These are phyloP conservation scores for Botryotinia convoluta DNA, from an alignment of 2,329 filamentous ascomycete species.

Conservation along the genomic window DNA sequence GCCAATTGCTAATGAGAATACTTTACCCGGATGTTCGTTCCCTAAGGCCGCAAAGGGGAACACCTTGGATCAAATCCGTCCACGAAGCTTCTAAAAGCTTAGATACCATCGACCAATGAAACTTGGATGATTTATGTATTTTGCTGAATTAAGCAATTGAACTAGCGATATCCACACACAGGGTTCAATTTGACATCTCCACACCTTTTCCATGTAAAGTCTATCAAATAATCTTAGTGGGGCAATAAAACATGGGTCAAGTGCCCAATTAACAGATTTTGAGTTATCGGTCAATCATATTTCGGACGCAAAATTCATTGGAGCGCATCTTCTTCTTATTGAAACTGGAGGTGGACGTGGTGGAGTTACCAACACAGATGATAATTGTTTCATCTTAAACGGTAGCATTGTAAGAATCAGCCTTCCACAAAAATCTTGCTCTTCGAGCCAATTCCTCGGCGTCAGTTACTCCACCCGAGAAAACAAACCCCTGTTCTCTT, in stretches of 20 bases:
- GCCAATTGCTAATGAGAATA: background rate
- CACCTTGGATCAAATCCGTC: background rate
- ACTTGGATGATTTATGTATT: background rate
- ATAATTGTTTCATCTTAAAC: background rate
- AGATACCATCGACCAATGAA: slow-evolving; percentile 27
- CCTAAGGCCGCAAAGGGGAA: background rate
- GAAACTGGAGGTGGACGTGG: background rate
- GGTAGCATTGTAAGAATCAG: slow-evolving; percentile 15
- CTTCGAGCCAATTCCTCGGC: slow-evolving; percentile 16
- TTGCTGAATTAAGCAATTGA: background rate
- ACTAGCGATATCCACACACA: background rate
- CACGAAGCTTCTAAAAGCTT: background rate
- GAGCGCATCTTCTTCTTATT: background rate
- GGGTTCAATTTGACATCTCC: background rate
- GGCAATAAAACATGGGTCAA: background rate
- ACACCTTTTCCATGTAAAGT: background rate
- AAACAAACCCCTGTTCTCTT: slow-evolving; percentile 22
- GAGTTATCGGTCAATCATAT: background rate
- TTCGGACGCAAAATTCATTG: background rate
- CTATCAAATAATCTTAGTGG: background rate
- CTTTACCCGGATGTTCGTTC: background rate
- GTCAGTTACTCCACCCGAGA: slow-evolving; percentile 20
- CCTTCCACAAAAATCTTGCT: slow-evolving; percentile 22
- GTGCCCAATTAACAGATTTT: slow-evolving; percentile 34
- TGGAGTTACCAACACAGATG: background rate